These are phyloP conservation scores for Verticillium dahliae DNA, from an alignment of 2,329 filamentous ascomycete species.

Conservation along the genomic window DNA sequence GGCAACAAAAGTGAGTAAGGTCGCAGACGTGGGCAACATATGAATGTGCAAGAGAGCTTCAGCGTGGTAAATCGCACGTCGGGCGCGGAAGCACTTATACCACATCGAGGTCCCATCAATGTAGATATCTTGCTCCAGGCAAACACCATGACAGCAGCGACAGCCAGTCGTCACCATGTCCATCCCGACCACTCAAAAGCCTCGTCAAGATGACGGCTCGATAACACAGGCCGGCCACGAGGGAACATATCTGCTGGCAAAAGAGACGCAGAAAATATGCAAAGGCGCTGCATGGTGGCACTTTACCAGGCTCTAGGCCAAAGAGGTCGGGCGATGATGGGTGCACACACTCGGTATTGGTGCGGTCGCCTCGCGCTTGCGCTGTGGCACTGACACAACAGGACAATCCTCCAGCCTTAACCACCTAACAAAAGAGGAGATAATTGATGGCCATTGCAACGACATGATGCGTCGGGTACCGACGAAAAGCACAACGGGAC, in stretches of 20 bases:
- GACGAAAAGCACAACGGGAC: background rate
- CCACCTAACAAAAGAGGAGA: background rate
- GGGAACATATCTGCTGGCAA: background rate
- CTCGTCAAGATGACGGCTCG: background rate
- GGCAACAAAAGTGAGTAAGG: background rate
- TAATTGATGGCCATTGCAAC: background rate
- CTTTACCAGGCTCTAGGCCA: background rate
- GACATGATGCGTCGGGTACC: background rate
- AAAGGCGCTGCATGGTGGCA: background rate
- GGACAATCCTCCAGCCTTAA: background rate
- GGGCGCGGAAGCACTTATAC: background rate
- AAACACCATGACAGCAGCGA: background rate
- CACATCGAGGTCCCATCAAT: too few relatives aligned
- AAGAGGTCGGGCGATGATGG: constrained; percentile 3
- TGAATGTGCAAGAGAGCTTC: background rate
- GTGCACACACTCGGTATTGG: constrained; percentile 1
- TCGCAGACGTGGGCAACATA: background rate
- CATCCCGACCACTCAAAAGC: background rate
- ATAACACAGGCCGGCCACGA: background rate
- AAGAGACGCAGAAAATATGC: background rate
- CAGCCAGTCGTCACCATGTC: background rate
- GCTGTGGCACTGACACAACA: constrained; percentile 9
- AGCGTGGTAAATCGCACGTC: background rate
- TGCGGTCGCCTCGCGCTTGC: background rate
- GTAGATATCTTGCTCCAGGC: background rate